Evolutionary conservation across 1,284 basidiomycete genomes (phyloP).

Genomic region (Moesziomyces sp.): DNA sequence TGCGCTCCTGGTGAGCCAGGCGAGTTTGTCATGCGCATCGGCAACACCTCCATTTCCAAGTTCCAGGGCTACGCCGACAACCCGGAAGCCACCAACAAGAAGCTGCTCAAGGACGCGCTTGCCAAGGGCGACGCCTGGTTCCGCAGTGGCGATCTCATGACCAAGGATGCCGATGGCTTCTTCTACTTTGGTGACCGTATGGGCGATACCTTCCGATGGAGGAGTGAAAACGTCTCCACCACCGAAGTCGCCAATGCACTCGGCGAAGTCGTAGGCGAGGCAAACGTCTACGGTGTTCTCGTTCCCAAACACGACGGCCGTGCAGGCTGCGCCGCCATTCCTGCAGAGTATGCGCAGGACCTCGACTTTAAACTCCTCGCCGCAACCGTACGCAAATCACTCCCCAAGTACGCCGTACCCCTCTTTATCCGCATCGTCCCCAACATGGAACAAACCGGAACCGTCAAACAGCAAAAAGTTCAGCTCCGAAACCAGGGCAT

Average conservation of each 20-base stretch:
- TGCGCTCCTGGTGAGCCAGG: slow-evolving; percentile 60
- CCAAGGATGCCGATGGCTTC: slow-evolving; percentile 58
- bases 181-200: slow-evolving; percentile 67
- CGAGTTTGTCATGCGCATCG: slow-evolving; percentile 66
- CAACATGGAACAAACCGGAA: slow-evolving; percentile 61
- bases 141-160: slow-evolving; percentile 66
- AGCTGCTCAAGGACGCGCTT: slow-evolving; percentile 66
- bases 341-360: slow-evolving; percentile 18
- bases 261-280: slow-evolving; percentile 64
- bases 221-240: slow-evolving; percentile 65
- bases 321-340: slow-evolving; percentile 68
- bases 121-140: slow-evolving; percentile 66
- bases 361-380: slow-evolving; percentile 63
- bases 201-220: slow-evolving; percentile 67
- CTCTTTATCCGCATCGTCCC: slow-evolving; percentile 66
- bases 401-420: slow-evolving; percentile 68
- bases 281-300: slow-evolving; percentile 68
- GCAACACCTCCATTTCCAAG: slow-evolving; percentile 36
- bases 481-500: slow-evolving; percentile 66
- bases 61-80: slow-evolving; percentile 65
- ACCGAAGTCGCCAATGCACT: slow-evolving; percentile 63
- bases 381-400: slow-evolving; percentile 49
- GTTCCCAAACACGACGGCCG: slow-evolving; percentile 67
- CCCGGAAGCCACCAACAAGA: slow-evolving; percentile 65
- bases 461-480: slow-evolving; percentile 67